Evolutionary conservation across 345 rosid species (phyloP).

Genomic region (Gossypium mustelinum): DNA sequence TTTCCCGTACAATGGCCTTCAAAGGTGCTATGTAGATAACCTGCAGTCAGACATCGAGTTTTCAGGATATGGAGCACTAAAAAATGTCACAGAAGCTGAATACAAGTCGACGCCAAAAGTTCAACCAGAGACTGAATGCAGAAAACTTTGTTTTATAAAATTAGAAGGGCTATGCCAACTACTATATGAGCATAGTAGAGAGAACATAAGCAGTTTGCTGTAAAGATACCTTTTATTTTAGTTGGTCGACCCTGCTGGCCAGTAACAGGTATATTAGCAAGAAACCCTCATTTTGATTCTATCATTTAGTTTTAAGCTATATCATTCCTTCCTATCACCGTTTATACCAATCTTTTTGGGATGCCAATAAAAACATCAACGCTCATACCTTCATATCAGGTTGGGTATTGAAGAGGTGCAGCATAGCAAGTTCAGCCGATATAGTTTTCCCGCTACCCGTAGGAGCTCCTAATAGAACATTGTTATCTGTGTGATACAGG

Average conservation of each 20-base stretch:
- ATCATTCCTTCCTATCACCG: neutral
- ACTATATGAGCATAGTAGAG: neutral
- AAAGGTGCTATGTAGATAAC: constrained; percentile 96
- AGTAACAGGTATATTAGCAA: constrained; percentile 5
- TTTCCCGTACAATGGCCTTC: constrained; percentile 97
- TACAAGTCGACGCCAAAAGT: neutral
- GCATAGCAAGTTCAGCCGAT: constrained; percentile 98
- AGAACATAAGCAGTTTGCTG: neutral
- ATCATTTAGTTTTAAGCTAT: neutral
- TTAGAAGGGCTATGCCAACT: neutral
- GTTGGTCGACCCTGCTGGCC: neutral
- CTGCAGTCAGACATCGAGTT: constrained; percentile 33
- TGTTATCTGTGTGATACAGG: constrained; percentile 83
- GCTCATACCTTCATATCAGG: constrained; percentile 86
- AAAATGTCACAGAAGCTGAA: neutral
- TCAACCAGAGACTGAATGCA: neutral
- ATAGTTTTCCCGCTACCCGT: constrained; percentile 99
- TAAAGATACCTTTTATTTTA: neutral
- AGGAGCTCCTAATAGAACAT: constrained; percentile 95
- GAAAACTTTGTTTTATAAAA: neutral
- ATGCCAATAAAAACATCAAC: constrained; percentile 15
- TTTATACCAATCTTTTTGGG: neutral
- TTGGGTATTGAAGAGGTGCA: constrained; percentile 84
- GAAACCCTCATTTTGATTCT: constrained; percentile 3
- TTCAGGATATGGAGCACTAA: constrained; percentile 7